Base-by-base conservation (phyloP, 352 stramenopile genomes). In the Pythium periplocum region DNA sequence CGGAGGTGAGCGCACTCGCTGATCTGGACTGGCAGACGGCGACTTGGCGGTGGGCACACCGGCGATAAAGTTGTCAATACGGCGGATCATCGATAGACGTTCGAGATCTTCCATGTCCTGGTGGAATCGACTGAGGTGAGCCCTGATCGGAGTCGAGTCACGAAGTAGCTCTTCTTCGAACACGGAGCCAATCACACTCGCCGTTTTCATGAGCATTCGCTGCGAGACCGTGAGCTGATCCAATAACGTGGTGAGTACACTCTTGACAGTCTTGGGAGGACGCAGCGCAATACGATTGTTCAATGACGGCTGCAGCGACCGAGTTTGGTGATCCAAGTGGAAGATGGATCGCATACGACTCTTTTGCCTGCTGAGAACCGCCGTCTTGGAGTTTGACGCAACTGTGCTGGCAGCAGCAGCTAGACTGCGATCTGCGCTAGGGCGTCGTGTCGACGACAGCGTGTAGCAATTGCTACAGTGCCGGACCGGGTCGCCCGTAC, bases 201-300 rank as follows among this genome's bases (percentile, higher is more conserved):
- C 84, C 8, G 84, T 95, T 58, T 95, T 95, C 72, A 95, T 81
- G 10, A 95, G 66, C 78, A 93, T 92, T 33, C 77, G 74, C 57
- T 95, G 84, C 5, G 80, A 92, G 1, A 91, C 77, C 1, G 78
- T 89, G 17, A 95, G 67, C 48, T 91, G 80, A 42, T 95, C 84
- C 3, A 95, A 64, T 65, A 90, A 62, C 10, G 82, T 93, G 31
- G 83, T 92, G 11, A 95, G 62, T 2, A 95, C 80, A 40, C 78
- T 90, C 53, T 95, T 95, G 30, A 95, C 72, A 0, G 78, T 89
- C n/a, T 75, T 68, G 35, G 84, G 84, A 1, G 83, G 79, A 7
- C 71, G 70, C 26, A 92, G 53, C 8, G 78, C 83, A 9, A 93
- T 70, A 2, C 83, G 75, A 42, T 87, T 78, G 46, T 86, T 90